Evolutionary conservation across 345 rosid genomes (phyloP), one percentile per base, ranked within the genome.

Genomic region (Lepidium didymum): DNA sequence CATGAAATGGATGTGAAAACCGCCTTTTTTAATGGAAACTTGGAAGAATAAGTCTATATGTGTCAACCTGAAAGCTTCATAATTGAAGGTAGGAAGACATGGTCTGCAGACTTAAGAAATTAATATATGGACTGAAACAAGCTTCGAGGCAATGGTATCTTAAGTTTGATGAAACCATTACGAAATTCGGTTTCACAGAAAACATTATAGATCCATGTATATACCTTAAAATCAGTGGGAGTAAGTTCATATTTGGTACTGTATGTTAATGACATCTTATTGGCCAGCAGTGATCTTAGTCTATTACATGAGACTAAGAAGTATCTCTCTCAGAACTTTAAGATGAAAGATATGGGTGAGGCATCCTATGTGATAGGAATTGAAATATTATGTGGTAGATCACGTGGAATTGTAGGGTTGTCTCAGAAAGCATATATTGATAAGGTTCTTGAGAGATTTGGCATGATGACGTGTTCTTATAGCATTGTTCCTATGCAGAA

Each of bases 1-100:
- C 34, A 69, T 47, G 21, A 47, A 36, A 25, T 68, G 33, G 57
- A 68, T 57, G 65, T 68, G 38, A 68, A 68, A 37, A 46, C 13
- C 7, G 5, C 0, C 15, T 59, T 69, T 58, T 37, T 59, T 37
- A 59, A 49, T 29, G 12, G 16, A 15, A 15, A 69, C 52, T 57
- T 58, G 1, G 0, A 46, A 44, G 45, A 65, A 29, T 12, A 27
- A 44, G 3, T 58, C 5, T 49, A 49, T 49, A 59, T 49, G 25
- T 0, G 21, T 11, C 59, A 67, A 49, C 51, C 6, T 34, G 8
- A 69, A 58, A 21, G 57, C 34, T 59, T 69, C 66, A 50, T 49
- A 27, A 58, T 25, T 4, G 21, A 56, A 68, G 58, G 31, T 12
- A 15, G 10, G 49, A 57, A 47, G 31, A 58, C 14, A 18, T 59